Evolutionary conservation across 352 stramenopile species (phyloP).

Genomic region (Phytophthora pinifolia): DNA sequence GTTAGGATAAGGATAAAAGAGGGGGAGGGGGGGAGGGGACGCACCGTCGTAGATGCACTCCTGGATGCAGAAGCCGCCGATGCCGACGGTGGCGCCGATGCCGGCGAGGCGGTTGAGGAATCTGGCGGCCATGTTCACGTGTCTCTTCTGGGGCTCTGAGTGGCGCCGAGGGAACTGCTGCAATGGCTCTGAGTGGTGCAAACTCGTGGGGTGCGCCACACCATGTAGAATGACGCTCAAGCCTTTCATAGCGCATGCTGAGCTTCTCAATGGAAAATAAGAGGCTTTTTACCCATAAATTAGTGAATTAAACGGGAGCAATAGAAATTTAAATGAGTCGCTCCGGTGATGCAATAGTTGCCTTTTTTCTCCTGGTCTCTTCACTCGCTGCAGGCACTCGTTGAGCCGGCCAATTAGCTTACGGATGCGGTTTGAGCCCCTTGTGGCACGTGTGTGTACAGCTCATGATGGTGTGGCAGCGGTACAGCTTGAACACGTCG

Average conservation of each 20-base stretch:
- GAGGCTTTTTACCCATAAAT: slow-evolving; percentile 7
- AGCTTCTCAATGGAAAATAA: slow-evolving; percentile 6
- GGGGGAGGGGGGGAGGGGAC: slow-evolving; percentile 11
- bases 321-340: slow-evolving; percentile 6
- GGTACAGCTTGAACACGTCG: slow-evolving; percentile 99
- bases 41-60: slow-evolving; percentile 87
- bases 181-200: slow-evolving; percentile 24
- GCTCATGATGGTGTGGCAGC: slow-evolving; percentile 99
- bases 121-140: slow-evolving; percentile 56
- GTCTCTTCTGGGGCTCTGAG: slow-evolving; percentile 30
- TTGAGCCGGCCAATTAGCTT: slow-evolving; percentile 28
- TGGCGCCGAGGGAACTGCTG: slow-evolving; percentile 17
- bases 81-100: slow-evolving; percentile 56
- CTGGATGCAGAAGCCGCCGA: slow-evolving; percentile 68
- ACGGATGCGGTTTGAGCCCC: slow-evolving; percentile 98
- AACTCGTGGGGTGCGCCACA: slow-evolving; percentile 11
- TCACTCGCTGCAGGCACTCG: slow-evolving; percentile 2
- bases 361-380: neutral
- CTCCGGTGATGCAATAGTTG: slow-evolving; percentile 22
- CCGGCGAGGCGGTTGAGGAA: slow-evolving; percentile 76
- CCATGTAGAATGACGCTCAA: slow-evolving; percentile 9
- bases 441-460: slow-evolving; percentile 99
- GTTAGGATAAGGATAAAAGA: slow-evolving; percentile 3
- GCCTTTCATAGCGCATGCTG: slow-evolving; percentile 9
- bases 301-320: neutral